Percentiles rank a stretch among this genome's conserved stretches.
phyloP scores from a whole-genome alignment of 2,329 filamentous ascomycete genomes.

The Trichoderma afroharzianum region DNA sequence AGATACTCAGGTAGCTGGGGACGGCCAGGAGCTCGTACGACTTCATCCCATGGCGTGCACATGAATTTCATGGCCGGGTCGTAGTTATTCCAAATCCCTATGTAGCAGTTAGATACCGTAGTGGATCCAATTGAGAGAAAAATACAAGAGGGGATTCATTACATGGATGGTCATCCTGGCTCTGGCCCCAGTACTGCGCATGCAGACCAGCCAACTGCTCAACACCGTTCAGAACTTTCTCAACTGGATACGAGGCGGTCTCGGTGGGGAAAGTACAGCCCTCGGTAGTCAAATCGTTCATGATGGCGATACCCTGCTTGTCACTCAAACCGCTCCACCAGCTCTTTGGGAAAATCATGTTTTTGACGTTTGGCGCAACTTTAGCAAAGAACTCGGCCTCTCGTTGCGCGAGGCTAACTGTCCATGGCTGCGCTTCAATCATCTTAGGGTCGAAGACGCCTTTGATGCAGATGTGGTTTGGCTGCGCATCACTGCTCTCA shows the following conservation, averaged over 20 bases:
- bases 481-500: neutral
- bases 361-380: neutral
- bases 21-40: neutral
- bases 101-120: neutral
- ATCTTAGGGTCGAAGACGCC: conserved; percentile 12
- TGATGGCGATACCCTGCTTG: conserved; percentile 4
- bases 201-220: conserved; percentile 6
- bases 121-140: neutral
- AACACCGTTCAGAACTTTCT: conserved; percentile 2
- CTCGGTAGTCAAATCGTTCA: conserved; percentile 1
- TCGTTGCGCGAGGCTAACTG: conserved; percentile 1
- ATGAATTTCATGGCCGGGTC: conserved; percentile 11
- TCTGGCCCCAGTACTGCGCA: conserved; percentile 4
- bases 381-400: conserved; percentile 4
- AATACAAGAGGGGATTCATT: neutral
- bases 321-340: conserved; percentile 2
- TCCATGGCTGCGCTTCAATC: conserved; percentile 5
- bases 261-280: neutral
- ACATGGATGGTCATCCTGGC: conserved; percentile 7
- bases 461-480: neutral
- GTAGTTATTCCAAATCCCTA: conserved; percentile 11
- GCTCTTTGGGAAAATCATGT: conserved; percentile 2
- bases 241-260: neutral
- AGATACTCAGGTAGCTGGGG: conserved; percentile 2
- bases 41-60: conserved; percentile 5